A percentile compares a stretch with the other conserved stretches of the same genome.
Conservation (phyloP, 176 grass and related monocot species). For the Saccharum officinarum region DNA sequence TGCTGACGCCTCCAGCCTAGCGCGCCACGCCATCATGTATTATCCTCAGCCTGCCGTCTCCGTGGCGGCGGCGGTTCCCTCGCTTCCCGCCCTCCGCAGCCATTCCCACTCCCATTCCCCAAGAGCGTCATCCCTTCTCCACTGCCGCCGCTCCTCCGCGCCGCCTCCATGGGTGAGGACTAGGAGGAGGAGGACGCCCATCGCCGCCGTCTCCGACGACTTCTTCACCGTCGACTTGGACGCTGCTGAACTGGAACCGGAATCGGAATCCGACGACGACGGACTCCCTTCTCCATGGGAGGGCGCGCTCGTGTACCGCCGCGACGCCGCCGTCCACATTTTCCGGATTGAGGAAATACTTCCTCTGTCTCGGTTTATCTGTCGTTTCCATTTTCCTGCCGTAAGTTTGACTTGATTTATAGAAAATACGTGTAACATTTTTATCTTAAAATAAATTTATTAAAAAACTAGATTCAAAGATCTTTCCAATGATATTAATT, state of each 20-base stretch:
- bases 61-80: background rate
- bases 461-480: no score
- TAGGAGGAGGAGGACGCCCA: background rate
- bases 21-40: background rate
- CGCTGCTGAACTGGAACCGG: background rate
- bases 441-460: no score
- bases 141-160: background rate
- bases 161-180: background rate
- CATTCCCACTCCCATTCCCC: background rate
- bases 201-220: background rate
- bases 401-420: no score
- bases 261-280: conserved; percentile 2
- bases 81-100: background rate
- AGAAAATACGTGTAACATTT: no score
- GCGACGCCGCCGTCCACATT: conserved; percentile 56
- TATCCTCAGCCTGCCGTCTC: background rate
- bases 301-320: conserved; percentile 69
- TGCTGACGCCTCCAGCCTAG: no score
- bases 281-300: conserved; percentile 54
- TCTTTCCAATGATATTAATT: no score
- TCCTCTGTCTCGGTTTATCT: no score
- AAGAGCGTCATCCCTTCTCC: background rate
- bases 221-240: conserved; percentile 47
- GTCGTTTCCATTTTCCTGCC: no score
- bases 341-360: no score